Evolutionary conservation across 2,329 filamentous ascomycete genomes (phyloP), one percentile per base, ranked within the genome.

Genomic region (Cercospora janseana): DNA sequence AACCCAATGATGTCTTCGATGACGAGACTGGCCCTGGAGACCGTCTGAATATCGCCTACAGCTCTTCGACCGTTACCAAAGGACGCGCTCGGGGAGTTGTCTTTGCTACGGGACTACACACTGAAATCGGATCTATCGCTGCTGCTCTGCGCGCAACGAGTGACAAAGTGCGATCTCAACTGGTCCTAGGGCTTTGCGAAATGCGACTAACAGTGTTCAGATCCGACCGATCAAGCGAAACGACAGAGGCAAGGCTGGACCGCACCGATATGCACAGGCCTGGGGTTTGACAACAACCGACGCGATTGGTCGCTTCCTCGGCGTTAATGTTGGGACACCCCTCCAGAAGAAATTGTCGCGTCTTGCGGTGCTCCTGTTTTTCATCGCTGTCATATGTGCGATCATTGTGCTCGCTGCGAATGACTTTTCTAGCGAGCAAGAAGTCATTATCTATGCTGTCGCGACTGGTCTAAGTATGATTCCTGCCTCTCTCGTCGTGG

Each of bases 291-390:
- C 80, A 2, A 65, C 75, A 28, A 75, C 72, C 8, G 80, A 84
- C 63, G 78, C 77, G 4, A 66, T 83, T 50, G 81, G 80, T 3
- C 73, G 75, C 21, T 85, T 87, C 62, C 72, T 87, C 4, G 83
- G 85, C 45, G 76, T 86, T 51, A 83, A 80, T 47, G 77, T 86
- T 47, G 88, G 89, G 40, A 95, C 89, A 1, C 89, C 89, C 0
- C 75, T 95, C 34, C 88, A 94, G 72, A 84, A 85, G 57, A 91
- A 88, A 63, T 76, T 95, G 44, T 88, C 86, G 72, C 90, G 90
- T 69, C 85, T 95, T 62, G 88, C 90, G 15, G 82, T 92, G 38
- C 66, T 88, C 2, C 79, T 95, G 2, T 93, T 94, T 63, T 83
- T 77, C 34, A 79, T 89, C 40, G 90, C 84, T 2, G 78, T 87